A percentile compares a stretch with the other conserved stretches of the same genome.
These are phyloP conservation scores for Botrytis galanthina DNA, from an alignment of 2,329 filamentous ascomycete species.

Conservation along the genomic window DNA sequence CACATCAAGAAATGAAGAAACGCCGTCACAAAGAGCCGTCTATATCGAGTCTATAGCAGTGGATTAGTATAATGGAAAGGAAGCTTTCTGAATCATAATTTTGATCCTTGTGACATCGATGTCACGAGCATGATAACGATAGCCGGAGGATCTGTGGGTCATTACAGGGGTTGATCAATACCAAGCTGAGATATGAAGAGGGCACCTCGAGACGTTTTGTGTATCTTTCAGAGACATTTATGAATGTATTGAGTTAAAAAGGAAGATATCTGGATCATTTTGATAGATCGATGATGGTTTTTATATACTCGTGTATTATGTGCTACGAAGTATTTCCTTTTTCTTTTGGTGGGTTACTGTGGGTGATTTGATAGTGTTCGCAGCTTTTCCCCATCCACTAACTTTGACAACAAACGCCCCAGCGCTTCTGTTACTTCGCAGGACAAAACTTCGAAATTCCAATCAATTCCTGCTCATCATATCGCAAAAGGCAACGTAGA, in stretches of 20 bases:
- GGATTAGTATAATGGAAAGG: no score
- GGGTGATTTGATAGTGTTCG: not conserved
- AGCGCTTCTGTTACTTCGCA: not conserved
- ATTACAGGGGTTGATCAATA: not conserved
- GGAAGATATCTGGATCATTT: not conserved
- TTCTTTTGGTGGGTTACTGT: not conserved
- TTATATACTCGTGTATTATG: not conserved
- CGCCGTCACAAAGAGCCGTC: fast-evolving
- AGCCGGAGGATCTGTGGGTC: not conserved
- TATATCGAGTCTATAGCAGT: not conserved
- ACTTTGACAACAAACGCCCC: not conserved
- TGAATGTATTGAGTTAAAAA: not conserved
- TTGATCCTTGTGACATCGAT: not conserved
- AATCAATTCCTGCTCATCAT: not conserved
- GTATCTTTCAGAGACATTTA: not conserved
- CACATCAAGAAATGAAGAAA: not conserved
- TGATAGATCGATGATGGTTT: not conserved
- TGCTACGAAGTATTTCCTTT: not conserved
- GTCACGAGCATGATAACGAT: not conserved
- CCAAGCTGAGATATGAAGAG: not conserved
- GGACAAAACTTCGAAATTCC: not conserved
- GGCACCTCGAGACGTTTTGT: not conserved
- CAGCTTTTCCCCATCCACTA: not conserved
- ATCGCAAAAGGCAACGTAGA: not conserved
- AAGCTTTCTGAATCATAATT: not conserved